Base-by-base conservation (phyloP, 169 alveolate genomes). In the Plasmodium inui region DNA sequence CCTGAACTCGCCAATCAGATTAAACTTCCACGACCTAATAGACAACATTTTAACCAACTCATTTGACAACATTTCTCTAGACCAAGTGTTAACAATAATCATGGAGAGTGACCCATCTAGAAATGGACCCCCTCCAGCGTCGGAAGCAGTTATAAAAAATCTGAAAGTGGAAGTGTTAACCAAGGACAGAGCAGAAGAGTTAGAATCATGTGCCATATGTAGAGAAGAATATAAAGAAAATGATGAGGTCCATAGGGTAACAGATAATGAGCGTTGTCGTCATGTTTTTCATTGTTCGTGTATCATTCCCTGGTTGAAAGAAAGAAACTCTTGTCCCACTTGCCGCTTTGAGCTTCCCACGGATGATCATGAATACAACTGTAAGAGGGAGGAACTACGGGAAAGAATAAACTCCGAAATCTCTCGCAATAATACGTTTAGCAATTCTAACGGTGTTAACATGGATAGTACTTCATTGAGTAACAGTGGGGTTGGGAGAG, bases 301-400 rank as follows among this genome's bases (percentile, higher is more conserved):
- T 83, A 95, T 98, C 53, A 83, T 97, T 26, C 99, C 99, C n/a
- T 98, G 99, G 99, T 96, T 98, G 70, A 95, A 97, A 84, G 98
- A 97, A 90, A 98, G 98, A 91, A 98, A 98, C 92, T 96, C 99
- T 28, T 98, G 99, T 71, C 99, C 99, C 9, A 98, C 98, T 32
- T 98, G 99, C 93, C 97, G 99, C 93, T 97, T 92, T 91, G 99
- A 98, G 91, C 96, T 98, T 79, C 99, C 99, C 0, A 97, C 99
- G 2, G 99, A 98, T 93, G 99, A 98, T 97, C 98, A 95, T n/a
- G 97, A 95, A 46, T 98, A 98, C 96, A 98, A 98, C 93, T 89
- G 93, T 26, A 96, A 97, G 91, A 96, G 98, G 28, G 97, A 89
- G 34, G 93, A 93, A 26, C 85, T 96, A 26, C 90, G 97, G n/a